Evolutionary conservation across 129 eudicot genomes (phyloP).

Genomic region (Chrysanthemum seticuspe): DNA sequence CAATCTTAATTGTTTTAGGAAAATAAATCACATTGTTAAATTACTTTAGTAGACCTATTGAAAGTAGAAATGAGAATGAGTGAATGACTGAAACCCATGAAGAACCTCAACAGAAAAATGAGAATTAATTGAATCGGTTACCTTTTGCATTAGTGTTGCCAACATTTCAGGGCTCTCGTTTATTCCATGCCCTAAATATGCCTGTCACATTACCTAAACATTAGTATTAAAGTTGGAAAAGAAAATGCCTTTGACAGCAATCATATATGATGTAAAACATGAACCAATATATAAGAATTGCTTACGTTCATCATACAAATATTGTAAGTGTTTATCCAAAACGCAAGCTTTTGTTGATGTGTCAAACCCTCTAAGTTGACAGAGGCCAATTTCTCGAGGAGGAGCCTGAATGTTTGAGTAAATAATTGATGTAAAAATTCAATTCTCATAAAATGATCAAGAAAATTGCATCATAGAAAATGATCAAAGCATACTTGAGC

Average conservation of each 20-base stretch:
- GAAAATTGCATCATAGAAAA: neutral
- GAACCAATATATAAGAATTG: neutral
- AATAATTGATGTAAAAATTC: neutral
- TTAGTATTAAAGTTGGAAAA: neutral
- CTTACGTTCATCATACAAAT: constrained; percentile 95
- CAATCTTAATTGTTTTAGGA: neutral
- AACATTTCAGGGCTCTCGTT: constrained; percentile 70
- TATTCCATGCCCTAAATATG: constrained; percentile 80
- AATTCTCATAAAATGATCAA: neutral
- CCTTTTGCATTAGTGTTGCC: constrained; percentile 75
- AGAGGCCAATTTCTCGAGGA: constrained; percentile 68
- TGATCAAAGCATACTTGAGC: constrained; percentile 57
- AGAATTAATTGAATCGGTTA: constrained; percentile 29
- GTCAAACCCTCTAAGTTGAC: constrained; percentile 65
- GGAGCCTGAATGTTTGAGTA: constrained; percentile 53
- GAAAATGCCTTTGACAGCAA: neutral
- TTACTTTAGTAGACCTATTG: constrained; percentile 1
- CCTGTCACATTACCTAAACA: constrained; percentile 45
- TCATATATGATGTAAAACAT: neutral
- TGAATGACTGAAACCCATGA: neutral
- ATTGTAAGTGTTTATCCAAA: constrained; percentile 90
- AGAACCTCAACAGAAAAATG: neutral
- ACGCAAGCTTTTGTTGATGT: constrained; percentile 91
- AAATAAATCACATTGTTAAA: neutral
- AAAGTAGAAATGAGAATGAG: constrained; percentile 5